phyloP scores from a whole-genome alignment of 306 rosid genomes.

The Abrus precatorius region DNA sequence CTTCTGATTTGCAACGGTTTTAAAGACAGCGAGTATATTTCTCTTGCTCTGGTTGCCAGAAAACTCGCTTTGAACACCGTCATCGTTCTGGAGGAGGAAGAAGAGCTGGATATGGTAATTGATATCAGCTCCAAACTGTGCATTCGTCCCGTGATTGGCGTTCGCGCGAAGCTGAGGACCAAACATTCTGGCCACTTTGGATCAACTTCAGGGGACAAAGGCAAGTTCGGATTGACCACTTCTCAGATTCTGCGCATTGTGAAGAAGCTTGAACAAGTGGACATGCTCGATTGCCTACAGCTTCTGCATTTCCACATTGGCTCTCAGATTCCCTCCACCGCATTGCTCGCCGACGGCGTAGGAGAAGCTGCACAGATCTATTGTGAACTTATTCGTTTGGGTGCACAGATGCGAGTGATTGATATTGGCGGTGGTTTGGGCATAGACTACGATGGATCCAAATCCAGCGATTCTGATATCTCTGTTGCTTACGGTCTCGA shows the following conservation, averaged over 20 bases:
- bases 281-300: conserved; percentile 86
- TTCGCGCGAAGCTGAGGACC: conserved; percentile 86
- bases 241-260: conserved; percentile 75
- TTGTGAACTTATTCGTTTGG: conserved; percentile 84
- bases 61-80: conserved; percentile 79
- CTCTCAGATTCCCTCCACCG: conserved; percentile 82
- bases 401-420: conserved; percentile 78
- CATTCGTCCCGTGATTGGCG: conserved; percentile 80
- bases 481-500: conserved; percentile 75
- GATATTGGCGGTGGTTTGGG: conserved; percentile 97
- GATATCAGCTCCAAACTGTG: conserved; percentile 72
- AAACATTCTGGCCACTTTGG: conserved; percentile 93
- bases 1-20: conserved; percentile 81
- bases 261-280: conserved; percentile 68
- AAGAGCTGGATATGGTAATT: conserved; percentile 80
- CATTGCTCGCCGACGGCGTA: conserved; percentile 73
- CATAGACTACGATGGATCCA: conserved; percentile 88
- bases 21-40: conserved; percentile 78
- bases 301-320: conserved; percentile 93
- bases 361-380: conserved; percentile 91
- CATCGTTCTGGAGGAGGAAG: conserved; percentile 88
- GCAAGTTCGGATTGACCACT: conserved; percentile 85
- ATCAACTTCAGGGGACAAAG: conserved; percentile 89
- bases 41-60: conserved; percentile 77
- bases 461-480: conserved; percentile 71